phyloP scores from a whole-genome alignment of 768 basidiomycete species.

The Hygrophorus russula region DNA sequence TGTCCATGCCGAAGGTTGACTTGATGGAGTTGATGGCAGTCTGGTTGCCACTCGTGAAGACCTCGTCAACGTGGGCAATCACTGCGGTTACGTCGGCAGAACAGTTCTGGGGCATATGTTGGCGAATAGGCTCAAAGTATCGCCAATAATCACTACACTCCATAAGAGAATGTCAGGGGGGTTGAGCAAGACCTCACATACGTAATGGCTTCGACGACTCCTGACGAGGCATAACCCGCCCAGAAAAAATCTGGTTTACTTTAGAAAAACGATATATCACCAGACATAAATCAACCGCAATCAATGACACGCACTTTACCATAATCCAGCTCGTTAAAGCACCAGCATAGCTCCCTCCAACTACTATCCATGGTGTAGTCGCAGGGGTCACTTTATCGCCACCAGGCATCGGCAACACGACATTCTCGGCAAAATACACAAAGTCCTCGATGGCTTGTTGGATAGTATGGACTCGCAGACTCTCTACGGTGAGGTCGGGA shows the following conservation, averaged over 20 bases:
- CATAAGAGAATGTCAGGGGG: background rate
- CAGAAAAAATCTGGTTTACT: slow-evolving; percentile 55
- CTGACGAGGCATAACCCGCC: slow-evolving; percentile 59
- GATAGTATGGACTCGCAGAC: slow-evolving; percentile 50
- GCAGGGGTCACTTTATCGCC: slow-evolving; percentile 51
- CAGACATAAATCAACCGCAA: background rate
- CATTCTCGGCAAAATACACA: slow-evolving; percentile 58
- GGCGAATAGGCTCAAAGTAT: slow-evolving; percentile 63
- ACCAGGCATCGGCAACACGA: slow-evolving; percentile 53
- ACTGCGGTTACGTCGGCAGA: slow-evolving; percentile 61
- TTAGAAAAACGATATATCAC: slow-evolving; percentile 1
- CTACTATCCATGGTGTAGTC: slow-evolving; percentile 37
- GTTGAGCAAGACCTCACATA: slow-evolving; percentile 14
- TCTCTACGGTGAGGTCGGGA: slow-evolving; percentile 44
- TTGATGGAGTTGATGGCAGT: slow-evolving; percentile 44
- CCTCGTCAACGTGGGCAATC: slow-evolving; percentile 47
- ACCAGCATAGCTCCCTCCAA: slow-evolving; percentile 39
- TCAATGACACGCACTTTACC: slow-evolving; percentile 42
- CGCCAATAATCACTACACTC: slow-evolving; percentile 45
- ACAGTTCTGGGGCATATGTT: slow-evolving; percentile 48
- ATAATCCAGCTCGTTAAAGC: slow-evolving; percentile 52
- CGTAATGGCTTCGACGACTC: slow-evolving; percentile 52
- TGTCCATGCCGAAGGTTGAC: slow-evolving; percentile 44
- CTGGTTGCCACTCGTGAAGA: slow-evolving; percentile 33
- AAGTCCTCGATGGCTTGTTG: slow-evolving; percentile 70